phyloP scores from a whole-genome alignment of 2,329 filamentous ascomycete genomes.

The Cercospora brassicicola region DNA sequence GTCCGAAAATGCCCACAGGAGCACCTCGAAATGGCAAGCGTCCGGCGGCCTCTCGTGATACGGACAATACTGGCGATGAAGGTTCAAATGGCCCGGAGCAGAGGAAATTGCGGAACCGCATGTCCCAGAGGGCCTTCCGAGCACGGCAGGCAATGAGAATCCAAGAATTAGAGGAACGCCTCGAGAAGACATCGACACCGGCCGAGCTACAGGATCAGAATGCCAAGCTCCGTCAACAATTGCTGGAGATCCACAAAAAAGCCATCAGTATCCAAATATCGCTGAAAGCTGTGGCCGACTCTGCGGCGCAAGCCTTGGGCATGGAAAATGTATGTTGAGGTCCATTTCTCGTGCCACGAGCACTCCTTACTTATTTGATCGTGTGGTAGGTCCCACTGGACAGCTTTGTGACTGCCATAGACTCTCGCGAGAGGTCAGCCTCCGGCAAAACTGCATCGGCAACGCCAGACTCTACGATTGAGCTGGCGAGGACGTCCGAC shows the following conservation, averaged over 20 bases:
- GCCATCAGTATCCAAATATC: not conserved
- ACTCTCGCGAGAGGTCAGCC: not conserved
- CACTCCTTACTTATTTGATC: not conserved
- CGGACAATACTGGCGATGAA: not conserved
- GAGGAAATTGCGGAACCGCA: constrained; percentile 1
- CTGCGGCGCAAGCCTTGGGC: not conserved
- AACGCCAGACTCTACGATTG: not conserved
- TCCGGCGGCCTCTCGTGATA: not conserved
- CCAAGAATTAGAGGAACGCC: not conserved
- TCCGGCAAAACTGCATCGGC: not conserved
- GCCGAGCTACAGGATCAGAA: constrained; percentile 6
- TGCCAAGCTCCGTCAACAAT: not conserved
- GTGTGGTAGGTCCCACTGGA: not conserved
- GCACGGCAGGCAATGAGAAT: constrained; percentile 4
- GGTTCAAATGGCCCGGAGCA: not conserved
- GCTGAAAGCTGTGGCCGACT: not conserved
- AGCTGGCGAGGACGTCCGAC: not conserved
- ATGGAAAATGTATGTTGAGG: not conserved
- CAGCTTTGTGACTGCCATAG: not conserved
- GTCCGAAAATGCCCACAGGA: not conserved
- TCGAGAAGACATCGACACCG: not conserved
- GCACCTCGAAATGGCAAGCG: not conserved
- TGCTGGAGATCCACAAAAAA: constrained; percentile 1
- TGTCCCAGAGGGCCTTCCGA: constrained; percentile 3
- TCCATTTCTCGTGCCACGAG: not conserved